A percentile compares a stretch with the other conserved stretches of the same genome.
These are phyloP conservation scores for Brachypodium distachyon DNA, from an alignment of 202 grass and related monocot species.

Conservation along the genomic window DNA sequence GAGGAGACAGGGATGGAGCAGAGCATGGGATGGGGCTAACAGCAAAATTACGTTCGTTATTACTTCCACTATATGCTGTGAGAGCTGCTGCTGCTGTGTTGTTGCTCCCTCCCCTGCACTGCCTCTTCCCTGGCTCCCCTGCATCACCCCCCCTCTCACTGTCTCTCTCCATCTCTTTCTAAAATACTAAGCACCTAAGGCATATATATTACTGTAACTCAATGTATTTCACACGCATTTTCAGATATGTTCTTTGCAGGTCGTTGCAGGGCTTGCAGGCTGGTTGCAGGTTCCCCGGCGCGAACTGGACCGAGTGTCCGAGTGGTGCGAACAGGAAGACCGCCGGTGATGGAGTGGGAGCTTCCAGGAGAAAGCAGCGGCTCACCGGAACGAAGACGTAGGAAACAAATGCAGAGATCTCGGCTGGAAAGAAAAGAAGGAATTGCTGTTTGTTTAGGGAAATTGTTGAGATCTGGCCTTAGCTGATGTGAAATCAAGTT, in stretches of 20 bases:
- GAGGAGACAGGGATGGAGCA: constrained; percentile 48
- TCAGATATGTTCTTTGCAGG: background rate
- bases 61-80: background rate
- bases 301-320: too few relatives aligned
- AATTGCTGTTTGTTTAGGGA: background rate
- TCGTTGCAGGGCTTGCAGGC: background rate
- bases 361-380: too few relatives aligned
- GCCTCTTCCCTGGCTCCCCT: constrained; percentile 73
- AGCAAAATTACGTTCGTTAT: too few relatives aligned
- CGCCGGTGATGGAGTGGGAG: too few relatives aligned
- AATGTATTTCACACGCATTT: background rate
- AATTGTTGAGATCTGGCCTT: background rate
- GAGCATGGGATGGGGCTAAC: constrained; percentile 56
- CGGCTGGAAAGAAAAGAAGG: background rate
- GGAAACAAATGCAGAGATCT: background rate
- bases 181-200: background rate
- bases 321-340: too few relatives aligned
- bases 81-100: background rate
- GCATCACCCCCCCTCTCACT: background rate
- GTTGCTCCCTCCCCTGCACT: constrained; percentile 63
- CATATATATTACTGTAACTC: background rate
- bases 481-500: background rate
- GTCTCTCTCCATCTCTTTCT: background rate
- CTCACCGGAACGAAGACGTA: background rate
- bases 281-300: too few relatives aligned